Evolutionary conservation across 108 stramenopile genomes (phyloP), one percentile per base, ranked within the genome.

Genomic region (Epithemia pelagica): DNA sequence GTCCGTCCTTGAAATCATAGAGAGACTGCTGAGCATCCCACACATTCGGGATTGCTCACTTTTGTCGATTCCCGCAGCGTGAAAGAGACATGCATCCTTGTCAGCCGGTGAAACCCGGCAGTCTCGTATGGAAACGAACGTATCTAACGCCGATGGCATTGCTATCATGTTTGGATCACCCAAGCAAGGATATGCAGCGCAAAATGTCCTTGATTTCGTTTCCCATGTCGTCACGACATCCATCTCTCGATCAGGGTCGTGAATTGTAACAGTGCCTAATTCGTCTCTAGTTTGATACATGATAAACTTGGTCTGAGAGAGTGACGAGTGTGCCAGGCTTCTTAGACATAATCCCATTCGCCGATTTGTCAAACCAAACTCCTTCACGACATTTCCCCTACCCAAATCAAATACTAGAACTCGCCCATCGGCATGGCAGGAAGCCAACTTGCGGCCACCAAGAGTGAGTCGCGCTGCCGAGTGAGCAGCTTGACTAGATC

Each of bases 1-100:
- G 58, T 74, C 57, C 18, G 65, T 73, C 5, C 37, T 10, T 5
- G 37, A 46, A 46, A 10, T 46, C 28, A 93, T 68, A 15, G 84
- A 85, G 33, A 93, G 71, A 70, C 86, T 83, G 10, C 77, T 89
- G 37, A 87, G 27, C 89, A 93, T 93, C 30, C 91, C 91, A 31
- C 26, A 61, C 28, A 60, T 26, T 10, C 31, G 28, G 18, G 68
- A 15, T 22, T 53, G 10, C 21, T 55, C 21, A 19, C 2, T 28
- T 24, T 28, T 29, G 20, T 31, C 27, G 3, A 59, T 22, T 31
- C 23, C 23, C 19, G 21, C 52, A 18, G 27, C 61, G 8, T 52
- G 21, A 21, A 24, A 59, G 55, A 15, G 24, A 20, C 7, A 53
- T 5, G 58, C 58, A 29, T 5, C 7, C 52, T 21, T 18, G 15